Evolutionary conservation across 257 asterid genomes (phyloP).

Genomic region (Nicotiana attenuata): DNA sequence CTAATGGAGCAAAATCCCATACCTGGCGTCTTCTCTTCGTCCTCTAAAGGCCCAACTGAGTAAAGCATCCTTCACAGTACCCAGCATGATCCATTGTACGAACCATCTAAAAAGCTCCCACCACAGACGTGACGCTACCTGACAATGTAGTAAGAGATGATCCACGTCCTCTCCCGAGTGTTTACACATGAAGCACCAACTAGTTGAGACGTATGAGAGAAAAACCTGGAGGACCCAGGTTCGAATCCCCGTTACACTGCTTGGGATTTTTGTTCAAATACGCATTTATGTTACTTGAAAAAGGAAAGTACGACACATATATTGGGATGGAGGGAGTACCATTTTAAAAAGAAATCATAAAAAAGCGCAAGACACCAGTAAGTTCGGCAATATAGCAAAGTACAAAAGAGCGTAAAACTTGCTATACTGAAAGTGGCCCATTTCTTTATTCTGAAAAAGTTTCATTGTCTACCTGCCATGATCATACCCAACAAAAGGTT

Average conservation of each 20-base stretch:
- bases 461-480: background rate
- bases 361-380: background rate
- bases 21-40: background rate
- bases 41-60: background rate
- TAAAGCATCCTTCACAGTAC: background rate
- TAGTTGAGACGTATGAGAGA: background rate
- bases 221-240: background rate
- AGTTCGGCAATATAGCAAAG: background rate
- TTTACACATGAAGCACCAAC: background rate
- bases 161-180: background rate
- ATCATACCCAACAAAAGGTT: background rate
- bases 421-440: background rate
- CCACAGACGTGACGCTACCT: background rate
- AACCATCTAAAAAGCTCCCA: background rate
- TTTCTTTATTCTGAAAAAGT: background rate
- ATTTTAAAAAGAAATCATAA: background rate
- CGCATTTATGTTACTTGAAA: background rate
- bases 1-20: background rate
- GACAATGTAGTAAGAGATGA: slow-evolving; percentile 3
- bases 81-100: background rate
- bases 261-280: background rate
- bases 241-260: background rate
- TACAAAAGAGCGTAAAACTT: background rate
- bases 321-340: background rate
- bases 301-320: background rate